These are phyloP conservation scores for Metschnikowia amazonensis DNA, from an alignment of 805 yeast species.

Conservation along the genomic window DNA sequence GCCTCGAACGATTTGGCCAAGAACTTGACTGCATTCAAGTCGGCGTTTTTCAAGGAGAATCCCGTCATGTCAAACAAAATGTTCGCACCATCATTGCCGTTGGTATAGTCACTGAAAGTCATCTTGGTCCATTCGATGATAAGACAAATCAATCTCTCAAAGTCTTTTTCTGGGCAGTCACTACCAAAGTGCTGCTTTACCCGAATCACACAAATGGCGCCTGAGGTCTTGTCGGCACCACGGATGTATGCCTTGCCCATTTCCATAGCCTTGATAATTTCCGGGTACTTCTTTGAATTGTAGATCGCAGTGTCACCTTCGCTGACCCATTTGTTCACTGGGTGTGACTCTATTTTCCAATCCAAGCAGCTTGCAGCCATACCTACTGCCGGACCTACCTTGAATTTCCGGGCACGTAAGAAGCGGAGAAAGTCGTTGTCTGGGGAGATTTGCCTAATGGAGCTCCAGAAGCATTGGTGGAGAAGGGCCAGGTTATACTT, in stretches of 20 bases:
- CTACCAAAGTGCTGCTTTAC: slow-evolving; percentile 22
- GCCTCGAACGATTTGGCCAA: slow-evolving; percentile 89
- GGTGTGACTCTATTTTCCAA: slow-evolving; percentile 19
- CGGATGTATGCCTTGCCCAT: slow-evolving; percentile 17
- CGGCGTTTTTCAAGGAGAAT: slow-evolving; percentile 89
- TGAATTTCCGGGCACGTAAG: slow-evolving; percentile 18
- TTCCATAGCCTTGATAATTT: slow-evolving; percentile 16
- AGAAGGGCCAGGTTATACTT: slow-evolving; percentile 12
- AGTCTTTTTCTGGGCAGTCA: slow-evolving; percentile 23
- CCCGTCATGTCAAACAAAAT: slow-evolving; percentile 86
- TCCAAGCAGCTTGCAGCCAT: slow-evolving; percentile 17
- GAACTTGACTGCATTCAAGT: slow-evolving; percentile 84
- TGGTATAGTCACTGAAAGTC: slow-evolving; percentile 11
- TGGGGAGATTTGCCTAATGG: slow-evolving; percentile 17
- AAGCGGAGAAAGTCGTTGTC: slow-evolving; percentile 18
- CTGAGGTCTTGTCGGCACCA: slow-evolving; percentile 16
- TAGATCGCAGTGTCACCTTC: slow-evolving; percentile 16
- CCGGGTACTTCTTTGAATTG: slow-evolving; percentile 14
- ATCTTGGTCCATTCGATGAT: slow-evolving; percentile 44
- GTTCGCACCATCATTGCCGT: slow-evolving; percentile 28
- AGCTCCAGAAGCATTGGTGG: slow-evolving; percentile 16
- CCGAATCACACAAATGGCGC: slow-evolving; percentile 18
- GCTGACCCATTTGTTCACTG: slow-evolving; percentile 22
- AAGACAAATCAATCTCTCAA: slow-evolving; percentile 18
- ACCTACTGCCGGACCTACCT: slow-evolving; percentile 11